Evolutionary conservation across 2,329 filamentous ascomycete species (phyloP).

Genomic region (Xylaria sp.): DNA sequence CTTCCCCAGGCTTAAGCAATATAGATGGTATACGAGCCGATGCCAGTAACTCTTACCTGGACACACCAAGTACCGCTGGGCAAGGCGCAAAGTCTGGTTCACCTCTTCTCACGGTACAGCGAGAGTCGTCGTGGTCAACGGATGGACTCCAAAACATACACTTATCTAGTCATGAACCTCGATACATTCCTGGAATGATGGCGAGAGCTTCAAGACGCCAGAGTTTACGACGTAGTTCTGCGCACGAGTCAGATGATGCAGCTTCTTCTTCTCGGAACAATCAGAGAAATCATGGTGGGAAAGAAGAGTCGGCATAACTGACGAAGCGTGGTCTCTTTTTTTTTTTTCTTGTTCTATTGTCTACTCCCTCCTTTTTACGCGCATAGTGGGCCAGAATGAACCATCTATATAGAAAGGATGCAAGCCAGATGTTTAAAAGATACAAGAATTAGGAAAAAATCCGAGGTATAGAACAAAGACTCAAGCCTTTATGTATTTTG

Average conservation of each 20-base stretch:
- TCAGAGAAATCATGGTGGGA: conserved; percentile 38
- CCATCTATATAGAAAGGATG: conserved; percentile 1
- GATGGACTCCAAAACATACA: conserved; percentile 58
- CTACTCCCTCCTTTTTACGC: not conserved
- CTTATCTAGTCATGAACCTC: conserved; percentile 70
- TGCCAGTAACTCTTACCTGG: conserved; percentile 31
- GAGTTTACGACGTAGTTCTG: conserved; percentile 55
- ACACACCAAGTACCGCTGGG: conserved; percentile 31
- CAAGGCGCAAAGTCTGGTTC: conserved; percentile 33
- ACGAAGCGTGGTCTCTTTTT: not conserved
- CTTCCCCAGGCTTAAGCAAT: conserved; percentile 28
- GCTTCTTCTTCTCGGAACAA: conserved; percentile 40
- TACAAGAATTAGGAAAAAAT: not conserved
- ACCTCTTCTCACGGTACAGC: conserved; percentile 40
- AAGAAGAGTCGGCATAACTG: conserved; percentile 38
- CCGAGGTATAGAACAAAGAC: not conserved
- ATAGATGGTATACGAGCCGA: conserved; percentile 36
- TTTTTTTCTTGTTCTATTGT: not conserved
- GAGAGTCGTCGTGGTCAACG: conserved; percentile 54
- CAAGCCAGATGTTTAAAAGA: no score
- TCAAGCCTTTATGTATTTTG: not conserved
- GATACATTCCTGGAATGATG: conserved; percentile 78
- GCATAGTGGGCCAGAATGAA: conserved; percentile 11
- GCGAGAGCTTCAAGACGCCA: conserved; percentile 60
- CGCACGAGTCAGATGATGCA: conserved; percentile 54